Base-by-base conservation (phyloP, 2,329 filamentous ascomycete genomes). In the Penicillium sp. region DNA sequence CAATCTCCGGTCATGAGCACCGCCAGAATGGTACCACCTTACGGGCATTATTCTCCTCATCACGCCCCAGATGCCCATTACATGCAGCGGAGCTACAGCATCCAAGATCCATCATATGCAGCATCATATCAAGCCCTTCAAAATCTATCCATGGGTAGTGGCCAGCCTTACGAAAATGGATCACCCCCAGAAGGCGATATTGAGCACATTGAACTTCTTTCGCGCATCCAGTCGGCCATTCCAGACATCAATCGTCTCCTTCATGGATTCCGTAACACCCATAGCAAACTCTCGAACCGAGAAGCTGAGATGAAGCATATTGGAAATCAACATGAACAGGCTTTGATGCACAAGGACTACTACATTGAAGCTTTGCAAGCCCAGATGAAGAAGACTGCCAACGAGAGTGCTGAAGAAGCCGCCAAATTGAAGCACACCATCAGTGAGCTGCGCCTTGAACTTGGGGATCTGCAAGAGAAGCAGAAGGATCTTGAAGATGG, bases 361-460 rank as follows among this genome's bases (percentile, higher is more conserved):
- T 79, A 83, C 58, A 80, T 84, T 51, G 75, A 78, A 57, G 73
- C 76, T 13, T 61, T 83, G 57, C 79, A 79, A 51, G 73, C 76
- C 23, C 79, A 80, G 61, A 74, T 82, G 62, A 74, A 76, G 41
- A 76, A 75, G 42, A 70, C 79, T 16, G 76, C 78, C 43, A 76
- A 76, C 48, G 78, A 81, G 54, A 78, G 78, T 55, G 77, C 78
- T 0, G 74, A 75, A 42, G 80, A 84, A 59, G 75, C 72, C 47
- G 67, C 70, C 8, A 72, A 67, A 38, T 60, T 77, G 44, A 75
- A 72, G 60, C 73, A 74, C 42, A 73, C 67, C 35, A 73, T 78
- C 56, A 79, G 72, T 47, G 77, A 79, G 57, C 71, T 83, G 8
- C 74, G 78, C 30, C 69, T 81, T 38, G 77, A 84, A 57, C 73